Percentiles rank a stretch among this genome's conserved stretches.
Conservation (phyloP, 2,329 filamentous ascomycete species). For the Domatiomyces catenatus region DNA sequence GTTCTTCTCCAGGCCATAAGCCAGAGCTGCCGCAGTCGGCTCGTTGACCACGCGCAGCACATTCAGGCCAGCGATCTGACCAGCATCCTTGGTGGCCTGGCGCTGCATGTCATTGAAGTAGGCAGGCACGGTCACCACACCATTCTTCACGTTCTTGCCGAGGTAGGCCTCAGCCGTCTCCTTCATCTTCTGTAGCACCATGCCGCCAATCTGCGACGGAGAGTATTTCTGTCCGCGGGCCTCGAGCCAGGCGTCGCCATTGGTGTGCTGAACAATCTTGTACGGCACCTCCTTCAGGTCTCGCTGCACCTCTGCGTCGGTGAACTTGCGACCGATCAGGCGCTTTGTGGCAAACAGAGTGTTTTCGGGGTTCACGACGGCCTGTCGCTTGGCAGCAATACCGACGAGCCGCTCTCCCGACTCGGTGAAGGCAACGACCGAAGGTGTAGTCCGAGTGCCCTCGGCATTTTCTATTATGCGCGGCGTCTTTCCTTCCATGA, state of each 20-base stretch:
- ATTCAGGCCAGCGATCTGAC: constrained; percentile 89
- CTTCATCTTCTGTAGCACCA: constrained; percentile 97
- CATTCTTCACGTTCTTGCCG: constrained; percentile 81
- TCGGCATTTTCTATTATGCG: constrained; percentile 97
- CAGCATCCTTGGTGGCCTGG: constrained; percentile 95
- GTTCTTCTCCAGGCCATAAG: constrained; percentile 93
- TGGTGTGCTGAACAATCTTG: constrained; percentile 95
- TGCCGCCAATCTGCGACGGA: constrained; percentile 94
- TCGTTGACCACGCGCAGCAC: constrained; percentile 97
- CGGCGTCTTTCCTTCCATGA: constrained; percentile 93
- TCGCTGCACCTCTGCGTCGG: constrained; percentile 80
- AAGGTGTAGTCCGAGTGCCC: constrained; percentile 85
- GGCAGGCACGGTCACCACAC: constrained; percentile 88
- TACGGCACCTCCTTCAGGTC: constrained; percentile 96
- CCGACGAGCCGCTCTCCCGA: constrained; percentile 92
- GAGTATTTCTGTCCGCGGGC: constrained; percentile 92
- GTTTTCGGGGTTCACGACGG: constrained; percentile 96
- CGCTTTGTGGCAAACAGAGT: constrained; percentile 97
- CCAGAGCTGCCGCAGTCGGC: constrained; percentile 86
- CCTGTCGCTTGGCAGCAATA: constrained; percentile 95
- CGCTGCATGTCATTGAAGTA: constrained; percentile 99
- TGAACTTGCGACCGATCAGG: constrained; percentile 96
- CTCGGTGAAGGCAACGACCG: constrained; percentile 87
- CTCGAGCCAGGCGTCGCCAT: constrained; percentile 92
- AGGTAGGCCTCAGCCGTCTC: constrained; percentile 92